These are phyloP conservation scores for Trypanosomatidae sp. DNA, from an alignment of 208 protist genomes.

Conservation along the genomic window DNA sequence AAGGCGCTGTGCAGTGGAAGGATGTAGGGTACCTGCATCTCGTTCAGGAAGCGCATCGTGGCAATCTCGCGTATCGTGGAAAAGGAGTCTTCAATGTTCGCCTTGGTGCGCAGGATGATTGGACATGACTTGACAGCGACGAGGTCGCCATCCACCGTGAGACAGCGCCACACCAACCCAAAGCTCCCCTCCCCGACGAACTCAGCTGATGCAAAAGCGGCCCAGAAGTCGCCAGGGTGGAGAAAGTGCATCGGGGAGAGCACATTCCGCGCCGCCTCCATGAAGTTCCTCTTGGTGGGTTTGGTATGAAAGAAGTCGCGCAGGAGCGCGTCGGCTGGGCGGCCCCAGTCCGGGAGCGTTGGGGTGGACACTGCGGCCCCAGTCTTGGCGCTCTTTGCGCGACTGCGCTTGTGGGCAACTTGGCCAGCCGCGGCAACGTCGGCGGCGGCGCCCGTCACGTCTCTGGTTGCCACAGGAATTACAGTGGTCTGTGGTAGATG, in stretches of 20 bases:
- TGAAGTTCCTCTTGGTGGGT: constrained; percentile 59
- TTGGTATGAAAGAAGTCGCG: constrained; percentile 47
- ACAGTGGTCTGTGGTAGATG: background rate
- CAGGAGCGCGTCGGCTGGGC: constrained; percentile 39
- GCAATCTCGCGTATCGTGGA: constrained; percentile 80
- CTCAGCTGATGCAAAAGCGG: constrained; percentile 58
- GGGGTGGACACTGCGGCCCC: background rate
- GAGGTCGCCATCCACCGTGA: constrained; percentile 71
- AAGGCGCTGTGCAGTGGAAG: constrained; percentile 85
- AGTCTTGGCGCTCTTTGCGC: background rate
- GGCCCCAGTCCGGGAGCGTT: constrained; percentile 16
- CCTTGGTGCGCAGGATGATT: constrained; percentile 51
- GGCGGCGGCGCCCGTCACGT: background rate
- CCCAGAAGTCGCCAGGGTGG: constrained; percentile 66
- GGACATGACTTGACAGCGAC: constrained; percentile 88
- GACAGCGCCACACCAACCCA: constrained; percentile 79
- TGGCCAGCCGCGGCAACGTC: background rate
- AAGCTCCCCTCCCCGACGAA: constrained; percentile 90
- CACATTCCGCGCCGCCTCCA: constrained; percentile 36
- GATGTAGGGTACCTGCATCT: constrained; percentile 82
- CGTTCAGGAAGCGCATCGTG: constrained; percentile 79
- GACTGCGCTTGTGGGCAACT: background rate
- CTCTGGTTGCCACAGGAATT: too few relatives aligned
- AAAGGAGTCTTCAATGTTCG: constrained; percentile 74
- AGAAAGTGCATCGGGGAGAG: constrained; percentile 71